These are phyloP conservation scores for Solanum ossicruentum DNA, from an alignment of 257 asterid genomes.

Conservation along the genomic window DNA sequence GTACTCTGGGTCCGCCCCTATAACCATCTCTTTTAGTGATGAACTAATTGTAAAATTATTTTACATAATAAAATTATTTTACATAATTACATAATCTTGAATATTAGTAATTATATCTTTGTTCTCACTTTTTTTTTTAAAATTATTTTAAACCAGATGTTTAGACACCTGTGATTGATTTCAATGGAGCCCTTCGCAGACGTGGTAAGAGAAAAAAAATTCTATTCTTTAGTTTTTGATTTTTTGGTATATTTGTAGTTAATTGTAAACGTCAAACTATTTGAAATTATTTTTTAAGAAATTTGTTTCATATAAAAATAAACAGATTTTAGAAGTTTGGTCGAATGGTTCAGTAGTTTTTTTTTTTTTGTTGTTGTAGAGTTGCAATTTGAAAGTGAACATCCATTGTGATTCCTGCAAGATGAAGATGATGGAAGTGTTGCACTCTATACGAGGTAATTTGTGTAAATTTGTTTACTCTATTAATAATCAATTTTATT, in stretches of 20 bases:
- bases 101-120: neutral
- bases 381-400: conserved; percentile 36
- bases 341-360: neutral
- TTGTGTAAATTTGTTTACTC: neutral
- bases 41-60: neutral
- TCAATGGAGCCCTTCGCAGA: neutral
- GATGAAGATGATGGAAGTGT: conserved; percentile 24
- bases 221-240: neutral
- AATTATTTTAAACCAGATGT: neutral
- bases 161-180: neutral
- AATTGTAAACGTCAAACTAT: neutral
- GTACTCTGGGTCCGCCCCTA: neutral
- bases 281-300: neutral
- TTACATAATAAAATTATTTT: no score
- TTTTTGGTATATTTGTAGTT: neutral
- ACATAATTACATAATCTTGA: neutral
- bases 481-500: neutral
- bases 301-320: neutral
- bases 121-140: neutral
- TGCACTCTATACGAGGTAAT: conserved; percentile 38
- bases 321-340: neutral
- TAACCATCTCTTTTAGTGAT: neutral
- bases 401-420: conserved; percentile 37
- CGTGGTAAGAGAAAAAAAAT: neutral
- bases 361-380: conserved; percentile 1